A percentile compares a stretch with the other conserved stretches of the same genome.
Conservation (phyloP, 495 filamentous ascomycete genomes). For the Pseudevernia furfuracea region DNA sequence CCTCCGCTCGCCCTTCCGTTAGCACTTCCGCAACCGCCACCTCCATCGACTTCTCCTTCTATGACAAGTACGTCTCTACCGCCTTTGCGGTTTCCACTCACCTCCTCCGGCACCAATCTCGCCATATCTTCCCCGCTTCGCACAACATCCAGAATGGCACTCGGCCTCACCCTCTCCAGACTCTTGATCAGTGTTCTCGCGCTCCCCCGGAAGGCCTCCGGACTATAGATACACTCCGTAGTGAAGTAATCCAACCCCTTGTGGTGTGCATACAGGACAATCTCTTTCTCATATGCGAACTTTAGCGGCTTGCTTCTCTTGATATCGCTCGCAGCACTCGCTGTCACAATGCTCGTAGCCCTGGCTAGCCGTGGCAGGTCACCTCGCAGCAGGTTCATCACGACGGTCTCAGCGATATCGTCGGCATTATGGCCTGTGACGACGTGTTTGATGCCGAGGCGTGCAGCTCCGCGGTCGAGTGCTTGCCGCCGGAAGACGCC, state of each 20-base stretch:
- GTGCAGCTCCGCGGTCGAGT: constrained; percentile 82
- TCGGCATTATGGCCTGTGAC: constrained; percentile 98
- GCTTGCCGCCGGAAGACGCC: constrained; percentile 94
- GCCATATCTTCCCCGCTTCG: constrained; percentile 96
- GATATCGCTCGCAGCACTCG: constrained; percentile 62
- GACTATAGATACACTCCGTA: constrained; percentile 97
- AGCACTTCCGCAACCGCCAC: constrained; percentile 67
- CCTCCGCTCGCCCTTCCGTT: constrained; percentile 63
- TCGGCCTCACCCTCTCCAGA: constrained; percentile 83
- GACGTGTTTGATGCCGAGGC: constrained; percentile 83
- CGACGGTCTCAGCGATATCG: constrained; percentile 93
- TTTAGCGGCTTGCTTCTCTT: constrained; percentile 93
- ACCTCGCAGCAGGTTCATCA: constrained; percentile 93
- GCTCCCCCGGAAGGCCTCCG: constrained; percentile 93
- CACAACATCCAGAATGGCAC: constrained; percentile 90
- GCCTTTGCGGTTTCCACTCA: constrained; percentile 31
- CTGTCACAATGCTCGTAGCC: constrained; percentile 89
- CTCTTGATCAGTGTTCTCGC: constrained; percentile 90
- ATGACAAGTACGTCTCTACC: constrained; percentile 20
- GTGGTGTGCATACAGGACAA: constrained; percentile 93
- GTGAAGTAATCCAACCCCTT: constrained; percentile 95
- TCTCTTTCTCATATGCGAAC: constrained; percentile 98
- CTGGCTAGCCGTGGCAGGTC: constrained; percentile 81
- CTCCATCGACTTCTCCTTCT: constrained; percentile 49
- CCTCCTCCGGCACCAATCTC: constrained; percentile 62